A percentile compares a stretch with the other conserved stretches of the same genome.
Evolutionary conservation across 257 asterid species (phyloP).

Genomic region (Jaltomata sinuosa): DNA sequence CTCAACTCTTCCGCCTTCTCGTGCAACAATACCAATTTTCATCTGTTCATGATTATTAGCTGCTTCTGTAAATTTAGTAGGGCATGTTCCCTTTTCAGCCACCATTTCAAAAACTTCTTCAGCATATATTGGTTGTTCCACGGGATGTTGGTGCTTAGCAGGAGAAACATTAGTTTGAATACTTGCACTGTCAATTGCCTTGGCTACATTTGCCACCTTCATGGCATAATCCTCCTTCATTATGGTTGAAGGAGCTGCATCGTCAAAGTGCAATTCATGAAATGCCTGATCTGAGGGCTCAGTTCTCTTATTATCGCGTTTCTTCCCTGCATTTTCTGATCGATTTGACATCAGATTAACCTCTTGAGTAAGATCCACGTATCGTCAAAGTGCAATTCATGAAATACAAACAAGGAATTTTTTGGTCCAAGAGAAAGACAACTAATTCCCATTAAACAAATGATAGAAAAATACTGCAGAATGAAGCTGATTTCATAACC

Average conservation of each 20-base stretch:
- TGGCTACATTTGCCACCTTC: background rate
- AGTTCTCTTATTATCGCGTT: background rate
- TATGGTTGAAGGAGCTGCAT: background rate
- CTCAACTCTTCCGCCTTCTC: background rate
- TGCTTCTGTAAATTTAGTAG: background rate
- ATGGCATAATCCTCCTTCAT: background rate
- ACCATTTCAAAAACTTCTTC: background rate
- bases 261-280: background rate
- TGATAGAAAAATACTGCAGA: background rate
- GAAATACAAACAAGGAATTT: background rate
- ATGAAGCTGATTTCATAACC: background rate
- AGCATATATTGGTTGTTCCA: background rate
- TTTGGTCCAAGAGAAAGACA: background rate
- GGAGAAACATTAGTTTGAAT: background rate
- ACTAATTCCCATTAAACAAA: background rate
- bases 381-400: no score
- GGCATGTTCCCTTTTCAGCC: background rate
- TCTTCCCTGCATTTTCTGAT: slow-evolving; percentile 9
- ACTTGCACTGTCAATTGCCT: background rate
- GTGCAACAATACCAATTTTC: background rate
- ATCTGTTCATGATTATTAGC: background rate
- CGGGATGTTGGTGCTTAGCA: background rate
- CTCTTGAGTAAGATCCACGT: slow-evolving; percentile 13
- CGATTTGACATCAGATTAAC: background rate
- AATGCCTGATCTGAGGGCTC: background rate